Evolutionary conservation across 2,329 filamentous ascomycete species (phyloP).

Genomic region (Thermomyces lanuginosus): DNA sequence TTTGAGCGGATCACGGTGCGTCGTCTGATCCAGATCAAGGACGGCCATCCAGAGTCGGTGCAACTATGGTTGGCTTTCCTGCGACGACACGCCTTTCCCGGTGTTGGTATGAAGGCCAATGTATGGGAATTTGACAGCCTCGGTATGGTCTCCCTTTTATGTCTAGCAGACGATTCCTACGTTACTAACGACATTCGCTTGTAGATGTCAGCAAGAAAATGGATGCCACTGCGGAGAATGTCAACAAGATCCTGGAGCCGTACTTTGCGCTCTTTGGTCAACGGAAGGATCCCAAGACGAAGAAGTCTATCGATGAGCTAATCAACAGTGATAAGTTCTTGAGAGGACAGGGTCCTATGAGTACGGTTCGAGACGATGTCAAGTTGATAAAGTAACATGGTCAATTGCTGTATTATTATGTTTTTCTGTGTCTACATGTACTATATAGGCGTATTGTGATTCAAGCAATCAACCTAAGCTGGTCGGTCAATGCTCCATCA

Average conservation of each 20-base stretch:
- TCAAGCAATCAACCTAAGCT: no score
- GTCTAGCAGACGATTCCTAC: slow-evolving; percentile 2
- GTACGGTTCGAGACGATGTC: slow-evolving; percentile 15
- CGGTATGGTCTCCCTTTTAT: slow-evolving; percentile 33
- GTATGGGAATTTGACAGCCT: slow-evolving; percentile 73
- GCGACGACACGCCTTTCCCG: slow-evolving; percentile 80
- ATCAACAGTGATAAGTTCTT: slow-evolving; percentile 23
- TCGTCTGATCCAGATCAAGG: slow-evolving; percentile 77
- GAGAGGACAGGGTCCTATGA: slow-evolving; percentile 20
- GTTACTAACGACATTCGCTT: slow-evolving; percentile 5
- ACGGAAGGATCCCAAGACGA: slow-evolving; percentile 15
- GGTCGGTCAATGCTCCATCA: no score
- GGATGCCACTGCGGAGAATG: slow-evolving; percentile 21
- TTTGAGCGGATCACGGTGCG: slow-evolving; percentile 83
- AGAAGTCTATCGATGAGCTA: slow-evolving; percentile 17
- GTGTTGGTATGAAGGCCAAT: slow-evolving; percentile 98
- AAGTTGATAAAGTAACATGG: no score
- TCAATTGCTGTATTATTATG: no score
- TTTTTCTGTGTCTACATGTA: no score
- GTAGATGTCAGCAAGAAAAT: slow-evolving; percentile 26
- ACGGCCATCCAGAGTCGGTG: slow-evolving; percentile 76
- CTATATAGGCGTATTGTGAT: no score
- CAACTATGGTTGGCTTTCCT: slow-evolving; percentile 86
- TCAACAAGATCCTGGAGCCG: slow-evolving; percentile 24
- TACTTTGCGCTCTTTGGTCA: slow-evolving; percentile 28